A percentile compares a stretch with the other conserved stretches of the same genome.
Conservation (phyloP, 768 basidiomycete genomes). For the Mycena polygramma region DNA sequence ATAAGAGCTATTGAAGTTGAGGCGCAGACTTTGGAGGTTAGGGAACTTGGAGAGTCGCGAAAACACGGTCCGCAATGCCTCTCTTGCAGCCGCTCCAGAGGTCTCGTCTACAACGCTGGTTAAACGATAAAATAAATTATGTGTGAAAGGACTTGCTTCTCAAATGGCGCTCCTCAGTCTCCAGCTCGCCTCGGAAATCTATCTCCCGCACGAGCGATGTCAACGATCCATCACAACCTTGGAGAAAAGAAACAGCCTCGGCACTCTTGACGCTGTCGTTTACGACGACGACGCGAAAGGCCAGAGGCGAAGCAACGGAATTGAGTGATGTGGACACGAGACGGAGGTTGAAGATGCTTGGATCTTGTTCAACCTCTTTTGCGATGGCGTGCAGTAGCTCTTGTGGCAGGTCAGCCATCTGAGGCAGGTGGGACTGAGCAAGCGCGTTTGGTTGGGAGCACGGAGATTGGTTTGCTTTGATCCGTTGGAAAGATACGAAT, state of each 20-base stretch:
- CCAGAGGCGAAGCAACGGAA: conserved; percentile 2
- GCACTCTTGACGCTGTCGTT: conserved; percentile 18
- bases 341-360: conserved; percentile 11
- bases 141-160: background rate
- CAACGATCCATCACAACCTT: conserved; percentile 3
- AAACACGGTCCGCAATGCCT: too few relatives aligned
- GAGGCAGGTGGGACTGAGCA: too few relatives aligned
- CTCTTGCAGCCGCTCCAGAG: too few relatives aligned
- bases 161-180: background rate
- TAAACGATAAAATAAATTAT: background rate
- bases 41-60: too few relatives aligned
- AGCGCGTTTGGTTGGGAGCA: too few relatives aligned
- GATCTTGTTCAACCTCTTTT: background rate
- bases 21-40: too few relatives aligned
- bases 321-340: conserved; percentile 28
- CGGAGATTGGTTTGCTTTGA: too few relatives aligned
- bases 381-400: conserved; percentile 2
- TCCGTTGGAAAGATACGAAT: too few relatives aligned
- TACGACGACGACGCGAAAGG: conserved; percentile 10
- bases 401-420: background rate
- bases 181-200: background rate
- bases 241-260: conserved; percentile 1
- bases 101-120: too few relatives aligned
- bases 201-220: conserved; percentile 1
- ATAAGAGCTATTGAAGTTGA: too few relatives aligned